Percentiles rank a stretch among this genome's conserved stretches.
phyloP scores from a whole-genome alignment of 768 basidiomycete genomes.

The Phylloporus arenicola region DNA sequence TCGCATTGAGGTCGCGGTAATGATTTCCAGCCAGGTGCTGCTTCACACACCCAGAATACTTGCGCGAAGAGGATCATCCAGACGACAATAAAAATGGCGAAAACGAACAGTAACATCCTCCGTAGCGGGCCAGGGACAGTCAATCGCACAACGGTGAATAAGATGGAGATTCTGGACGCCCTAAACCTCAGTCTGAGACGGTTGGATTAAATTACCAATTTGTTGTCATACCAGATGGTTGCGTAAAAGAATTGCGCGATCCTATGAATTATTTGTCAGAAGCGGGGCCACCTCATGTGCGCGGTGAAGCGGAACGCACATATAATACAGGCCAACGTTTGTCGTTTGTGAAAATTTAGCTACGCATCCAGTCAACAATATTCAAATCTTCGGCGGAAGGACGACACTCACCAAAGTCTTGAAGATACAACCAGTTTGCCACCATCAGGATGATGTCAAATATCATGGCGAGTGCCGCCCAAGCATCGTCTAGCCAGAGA shows the following conservation, averaged over 20 bases:
- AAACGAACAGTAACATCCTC: not conserved
- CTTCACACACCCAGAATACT: conserved; percentile 4
- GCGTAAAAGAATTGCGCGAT: conserved; percentile 7
- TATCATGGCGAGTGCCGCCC: conserved; percentile 1
- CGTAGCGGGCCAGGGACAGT: not conserved
- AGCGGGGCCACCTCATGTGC: not conserved
- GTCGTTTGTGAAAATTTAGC: no score
- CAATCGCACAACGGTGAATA: conserved; percentile 4
- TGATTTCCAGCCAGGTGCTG: conserved; percentile 3
- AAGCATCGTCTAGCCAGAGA: conserved; percentile 5
- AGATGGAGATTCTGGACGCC: conserved; percentile 1
- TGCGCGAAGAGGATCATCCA: conserved; percentile 6
- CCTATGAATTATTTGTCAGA: not conserved
- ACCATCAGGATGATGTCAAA: no score
- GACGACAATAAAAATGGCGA: not conserved
- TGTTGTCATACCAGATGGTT: not conserved
- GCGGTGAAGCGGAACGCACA: no score
- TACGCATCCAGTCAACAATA: no score
- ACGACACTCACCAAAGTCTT: no score
- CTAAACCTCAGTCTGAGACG: not conserved
- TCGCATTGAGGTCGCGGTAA: not conserved
- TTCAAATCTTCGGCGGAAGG: no score
- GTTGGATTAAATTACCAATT: not conserved
- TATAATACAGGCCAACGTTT: no score
- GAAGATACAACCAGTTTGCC: no score